A percentile compares a stretch with the other conserved stretches of the same genome.
Evolutionary conservation across 2,329 filamentous ascomycete species (phyloP).

Genomic region (Paecilomyces formosus): DNA sequence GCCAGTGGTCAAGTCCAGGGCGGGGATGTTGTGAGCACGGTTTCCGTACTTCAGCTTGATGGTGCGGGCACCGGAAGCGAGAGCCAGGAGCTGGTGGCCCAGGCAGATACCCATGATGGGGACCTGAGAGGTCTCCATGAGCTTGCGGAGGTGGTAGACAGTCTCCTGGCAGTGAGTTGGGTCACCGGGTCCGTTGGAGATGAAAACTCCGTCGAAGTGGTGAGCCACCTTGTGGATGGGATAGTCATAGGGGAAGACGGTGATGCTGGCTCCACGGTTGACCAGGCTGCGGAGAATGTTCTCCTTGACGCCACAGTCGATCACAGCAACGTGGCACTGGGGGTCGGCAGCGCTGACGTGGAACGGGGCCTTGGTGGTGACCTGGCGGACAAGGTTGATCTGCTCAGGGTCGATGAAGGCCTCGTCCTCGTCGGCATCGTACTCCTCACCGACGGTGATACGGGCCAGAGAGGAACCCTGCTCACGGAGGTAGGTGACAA

Average conservation of each 20-base stretch:
- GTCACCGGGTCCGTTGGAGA: conserved; percentile 97
- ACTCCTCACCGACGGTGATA: conserved; percentile 93
- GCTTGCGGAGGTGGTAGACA: conserved; percentile 79
- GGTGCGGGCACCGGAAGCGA: conserved; percentile 80
- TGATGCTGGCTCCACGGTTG: conserved; percentile 82
- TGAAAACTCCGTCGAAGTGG: conserved; percentile 98
- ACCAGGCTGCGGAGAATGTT: conserved; percentile 96
- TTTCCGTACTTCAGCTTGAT: conserved; percentile 99
- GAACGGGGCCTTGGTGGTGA: conserved; percentile 97
- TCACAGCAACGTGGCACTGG: conserved; percentile 81
- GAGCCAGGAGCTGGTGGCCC: conserved; percentile 89
- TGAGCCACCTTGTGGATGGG: conserved; percentile 97
- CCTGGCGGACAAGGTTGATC: conserved; percentile 92
- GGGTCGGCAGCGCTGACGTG: conserved; percentile 80
- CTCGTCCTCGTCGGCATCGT: conserved; percentile 97
- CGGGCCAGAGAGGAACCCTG: conserved; percentile 91
- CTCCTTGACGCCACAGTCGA: conserved; percentile 98
- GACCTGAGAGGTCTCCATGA: conserved; percentile 86
- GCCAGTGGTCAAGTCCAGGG: conserved; percentile 86
- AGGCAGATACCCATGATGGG: conserved; percentile 98
- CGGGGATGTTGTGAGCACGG: conserved; percentile 96
- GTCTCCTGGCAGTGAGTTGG: conserved; percentile 94
- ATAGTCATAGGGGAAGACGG: conserved; percentile 93
- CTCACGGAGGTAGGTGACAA: conserved; percentile 93
- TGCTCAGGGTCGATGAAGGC: conserved; percentile 89